Base-by-base conservation (phyloP, 2,329 filamentous ascomycete species). In the Neopestalotiopsis sp. region DNA sequence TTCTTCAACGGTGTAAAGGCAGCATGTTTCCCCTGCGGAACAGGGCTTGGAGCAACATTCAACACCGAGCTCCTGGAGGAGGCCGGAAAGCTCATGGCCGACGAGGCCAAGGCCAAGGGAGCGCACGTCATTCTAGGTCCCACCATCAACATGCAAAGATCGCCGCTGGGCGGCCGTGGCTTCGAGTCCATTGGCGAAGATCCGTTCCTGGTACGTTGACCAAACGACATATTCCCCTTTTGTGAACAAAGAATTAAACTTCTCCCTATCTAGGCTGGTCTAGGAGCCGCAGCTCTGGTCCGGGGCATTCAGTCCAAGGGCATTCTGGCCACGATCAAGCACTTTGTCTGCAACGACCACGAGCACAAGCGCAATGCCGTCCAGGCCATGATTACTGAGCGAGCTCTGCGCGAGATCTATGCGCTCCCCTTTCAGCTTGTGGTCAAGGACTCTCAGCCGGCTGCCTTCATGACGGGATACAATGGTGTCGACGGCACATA, bases 1-100 rank as follows among this genome's bases (percentile, higher is more conserved):
- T 92, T 91, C 83, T 92, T 92, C 80, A 88, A 90, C 72, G 89
- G 90, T 66, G 80, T 85, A 40, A 84, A 83, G 30, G 86, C 88
- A 1, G 88, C 88, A n/a, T 90, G 88, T 73, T 86, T 90, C 72
- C 88, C 88, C 12, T 89, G 88, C 70, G 87, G 87, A 28, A 88
- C 87, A 0, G 85, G 82, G 1, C 81, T 90, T 5, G 88, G 86
- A 34, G 82, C 88, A 4, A 90, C 88, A 30, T 90, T 87, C 76
- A 88, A 90, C 76, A 78, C 80, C 38, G 77, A 83, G 5, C 82
- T 90, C 10, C 81, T 89, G 1, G 80, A 85, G 61, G 79, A 85
- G 73, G 83, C 85, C 20, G 87, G 87, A 42, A 79, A 76, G 71
- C 82, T 82, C 66, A 86, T 89, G 81, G 87, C 83, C 4, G 80